Evolutionary conservation across 2,329 filamentous ascomycete species (phyloP).

Genomic region (Metarhizium rileyi): DNA sequence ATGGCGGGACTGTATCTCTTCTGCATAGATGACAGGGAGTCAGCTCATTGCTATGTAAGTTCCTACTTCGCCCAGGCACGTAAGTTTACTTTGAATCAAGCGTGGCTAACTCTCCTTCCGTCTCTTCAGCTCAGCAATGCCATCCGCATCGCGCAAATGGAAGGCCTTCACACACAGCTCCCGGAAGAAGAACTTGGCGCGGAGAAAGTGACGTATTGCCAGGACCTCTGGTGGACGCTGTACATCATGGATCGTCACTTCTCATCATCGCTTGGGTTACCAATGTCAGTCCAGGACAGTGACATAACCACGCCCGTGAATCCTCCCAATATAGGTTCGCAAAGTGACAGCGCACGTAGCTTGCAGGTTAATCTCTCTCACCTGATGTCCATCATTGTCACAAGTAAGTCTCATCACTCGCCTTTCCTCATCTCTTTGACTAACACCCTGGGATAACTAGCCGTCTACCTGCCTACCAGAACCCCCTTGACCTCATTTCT

Average conservation of each 20-base stretch:
- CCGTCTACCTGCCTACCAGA: conserved; percentile 25
- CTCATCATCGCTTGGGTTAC: conserved; percentile 27
- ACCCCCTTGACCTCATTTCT: conserved; percentile 25
- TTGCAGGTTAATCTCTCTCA: conserved; percentile 27
- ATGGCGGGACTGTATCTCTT: conserved; percentile 28
- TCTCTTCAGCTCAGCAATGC: conserved; percentile 25
- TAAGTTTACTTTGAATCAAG: not conserved
- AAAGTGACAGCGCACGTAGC: conserved; percentile 20
- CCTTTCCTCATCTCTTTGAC: rapidly evolving
- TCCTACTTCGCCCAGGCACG: rapidly evolving
- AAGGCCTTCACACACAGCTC: conserved; percentile 30
- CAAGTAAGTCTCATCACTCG: conserved; percentile 15
- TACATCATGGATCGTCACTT: conserved; percentile 31
- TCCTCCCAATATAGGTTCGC: conserved; percentile 16
- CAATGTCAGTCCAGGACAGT: conserved; percentile 26
- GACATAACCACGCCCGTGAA: conserved; percentile 27
- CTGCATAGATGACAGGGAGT: conserved; percentile 26
- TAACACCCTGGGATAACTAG: conserved; percentile 13
- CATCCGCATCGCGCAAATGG: conserved; percentile 30
- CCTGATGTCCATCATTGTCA: conserved; percentile 24
- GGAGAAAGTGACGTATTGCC: conserved; percentile 22
- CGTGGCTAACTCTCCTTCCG: not conserved
- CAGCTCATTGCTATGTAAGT: conserved; percentile 20
- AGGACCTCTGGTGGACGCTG: conserved; percentile 30
- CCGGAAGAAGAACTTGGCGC: conserved; percentile 24